Conservation (phyloP, 495 filamentous ascomycete species). For the Penicillium soppii region DNA sequence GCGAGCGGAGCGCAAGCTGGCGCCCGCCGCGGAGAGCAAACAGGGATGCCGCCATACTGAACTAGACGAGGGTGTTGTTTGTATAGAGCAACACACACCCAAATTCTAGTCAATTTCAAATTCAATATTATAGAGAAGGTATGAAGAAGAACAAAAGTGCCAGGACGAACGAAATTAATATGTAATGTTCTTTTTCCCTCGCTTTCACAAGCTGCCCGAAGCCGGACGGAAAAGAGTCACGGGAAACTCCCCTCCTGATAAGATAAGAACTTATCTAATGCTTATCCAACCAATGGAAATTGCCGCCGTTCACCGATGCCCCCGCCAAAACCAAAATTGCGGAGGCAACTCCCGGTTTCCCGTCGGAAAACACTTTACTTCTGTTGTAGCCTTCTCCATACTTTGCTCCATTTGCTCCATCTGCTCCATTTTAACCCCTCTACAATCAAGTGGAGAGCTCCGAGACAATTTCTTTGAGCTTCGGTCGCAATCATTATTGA, state of each 20-base stretch:
- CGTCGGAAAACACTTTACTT: background rate
- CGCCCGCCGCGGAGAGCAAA: slow-evolving; percentile 44
- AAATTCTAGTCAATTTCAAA: slow-evolving; percentile 13
- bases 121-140: slow-evolving; percentile 31
- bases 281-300: slow-evolving; percentile 10
- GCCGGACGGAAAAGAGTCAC: background rate
- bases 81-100: slow-evolving; percentile 12
- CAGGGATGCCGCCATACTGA: slow-evolving; percentile 40
- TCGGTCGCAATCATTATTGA: no score
- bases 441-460: no score
- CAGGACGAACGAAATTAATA: slow-evolving; percentile 6
- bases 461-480: background rate
- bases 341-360: background rate
- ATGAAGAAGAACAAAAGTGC: slow-evolving; percentile 36
- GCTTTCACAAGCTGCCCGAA: background rate
- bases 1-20: slow-evolving; percentile 42
- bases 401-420: no score
- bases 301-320: background rate
- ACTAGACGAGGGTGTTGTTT: slow-evolving; percentile 7
- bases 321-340: background rate
- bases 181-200: slow-evolving; percentile 6
- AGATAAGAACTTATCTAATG: background rate
- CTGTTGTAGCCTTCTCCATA: background rate
- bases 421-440: no score
- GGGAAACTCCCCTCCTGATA: slow-evolving; percentile 7